A percentile compares a stretch with the other conserved stretches of the same genome.
phyloP scores from a whole-genome alignment of 192 early-diverging fungal genomes.

The Mortierella alpina region DNA sequence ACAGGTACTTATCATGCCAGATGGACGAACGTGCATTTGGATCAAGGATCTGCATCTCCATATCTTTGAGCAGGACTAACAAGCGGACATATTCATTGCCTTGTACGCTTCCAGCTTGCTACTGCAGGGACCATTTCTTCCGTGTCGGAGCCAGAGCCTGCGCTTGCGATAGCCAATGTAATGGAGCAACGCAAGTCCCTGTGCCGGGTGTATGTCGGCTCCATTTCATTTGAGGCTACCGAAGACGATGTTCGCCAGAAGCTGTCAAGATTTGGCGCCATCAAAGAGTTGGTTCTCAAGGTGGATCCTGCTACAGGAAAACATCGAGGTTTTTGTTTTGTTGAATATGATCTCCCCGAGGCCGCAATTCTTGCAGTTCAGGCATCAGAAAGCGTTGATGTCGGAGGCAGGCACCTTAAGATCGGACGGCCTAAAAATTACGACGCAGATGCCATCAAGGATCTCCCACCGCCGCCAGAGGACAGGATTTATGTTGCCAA shows the following conservation, averaged over 20 bases:
- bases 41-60: too few species aligned
- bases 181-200: slow-evolving; percentile 44
- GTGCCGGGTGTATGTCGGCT: slow-evolving; percentile 82
- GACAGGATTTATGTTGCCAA: slow-evolving; percentile 88
- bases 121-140: slow-evolving; percentile 28
- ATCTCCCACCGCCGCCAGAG: slow-evolving; percentile 70
- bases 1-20: slow-evolving; percentile 14
- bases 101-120: slow-evolving; percentile 15
- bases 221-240: slow-evolving; percentile 86
- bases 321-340: slow-evolving; percentile 93
- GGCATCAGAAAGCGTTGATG: slow-evolving; percentile 80
- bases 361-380: slow-evolving; percentile 85
- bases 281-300: slow-evolving; percentile 82
- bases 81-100: too few species aligned
- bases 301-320: slow-evolving; percentile 78
- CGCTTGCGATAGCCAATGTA: slow-evolving; percentile 34
- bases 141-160: slow-evolving; percentile 38
- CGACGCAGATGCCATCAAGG: slow-evolving; percentile 66
- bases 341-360: slow-evolving; percentile 90
- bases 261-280: slow-evolving; percentile 82
- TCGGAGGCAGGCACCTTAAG: slow-evolving; percentile 84
- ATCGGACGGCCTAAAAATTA: slow-evolving; percentile 91
- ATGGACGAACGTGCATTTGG: too few species aligned
- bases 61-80: too few species aligned
- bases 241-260: slow-evolving; percentile 83